Conservation (phyloP, 192 early-diverging fungal species). For the Entomortierella beljakovae region DNA sequence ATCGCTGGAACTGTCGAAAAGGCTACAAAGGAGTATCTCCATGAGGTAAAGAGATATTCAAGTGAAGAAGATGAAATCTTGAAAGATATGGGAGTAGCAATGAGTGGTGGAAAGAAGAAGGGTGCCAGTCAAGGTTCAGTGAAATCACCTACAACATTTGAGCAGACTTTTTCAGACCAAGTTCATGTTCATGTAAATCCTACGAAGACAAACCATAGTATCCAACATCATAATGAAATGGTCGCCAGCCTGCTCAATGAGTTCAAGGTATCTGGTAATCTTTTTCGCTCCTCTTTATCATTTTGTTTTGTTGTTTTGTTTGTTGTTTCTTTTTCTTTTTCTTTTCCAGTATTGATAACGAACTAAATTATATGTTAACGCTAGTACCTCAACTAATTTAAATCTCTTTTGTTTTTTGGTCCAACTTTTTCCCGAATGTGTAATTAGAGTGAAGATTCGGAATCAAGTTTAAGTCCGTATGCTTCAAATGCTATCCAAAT, state of each 20-base stretch:
- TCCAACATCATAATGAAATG: conserved; percentile 24
- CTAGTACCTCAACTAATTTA: too few species aligned
- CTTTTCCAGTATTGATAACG: too few species aligned
- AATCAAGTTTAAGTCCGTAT: conserved; percentile 26
- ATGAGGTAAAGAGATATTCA: conserved; percentile 49
- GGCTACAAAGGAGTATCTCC: conserved; percentile 26
- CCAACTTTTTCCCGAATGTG: too few species aligned
- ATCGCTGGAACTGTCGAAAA: background rate
- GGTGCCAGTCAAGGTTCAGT: background rate
- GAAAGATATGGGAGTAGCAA: conserved; percentile 33
- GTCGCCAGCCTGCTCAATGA: conserved; percentile 30
- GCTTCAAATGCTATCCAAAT: conserved; percentile 49
- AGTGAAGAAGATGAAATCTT: conserved; percentile 31
- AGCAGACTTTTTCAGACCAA: conserved; percentile 23
- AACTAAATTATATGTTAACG: too few species aligned
- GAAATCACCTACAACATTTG: conserved; percentile 12
- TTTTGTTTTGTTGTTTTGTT: background rate
- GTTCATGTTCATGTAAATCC: conserved; percentile 24
- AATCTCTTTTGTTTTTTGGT: too few species aligned
- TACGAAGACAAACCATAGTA: background rate
- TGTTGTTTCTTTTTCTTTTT: background rate
- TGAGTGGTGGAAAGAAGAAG: conserved; percentile 1
- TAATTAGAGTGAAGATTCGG: background rate
- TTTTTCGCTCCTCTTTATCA: background rate
- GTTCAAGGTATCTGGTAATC: conserved; percentile 36